These are phyloP conservation scores for Bacidia rubella DNA, from an alignment of 495 filamentous ascomycete species.

Conservation along the genomic window DNA sequence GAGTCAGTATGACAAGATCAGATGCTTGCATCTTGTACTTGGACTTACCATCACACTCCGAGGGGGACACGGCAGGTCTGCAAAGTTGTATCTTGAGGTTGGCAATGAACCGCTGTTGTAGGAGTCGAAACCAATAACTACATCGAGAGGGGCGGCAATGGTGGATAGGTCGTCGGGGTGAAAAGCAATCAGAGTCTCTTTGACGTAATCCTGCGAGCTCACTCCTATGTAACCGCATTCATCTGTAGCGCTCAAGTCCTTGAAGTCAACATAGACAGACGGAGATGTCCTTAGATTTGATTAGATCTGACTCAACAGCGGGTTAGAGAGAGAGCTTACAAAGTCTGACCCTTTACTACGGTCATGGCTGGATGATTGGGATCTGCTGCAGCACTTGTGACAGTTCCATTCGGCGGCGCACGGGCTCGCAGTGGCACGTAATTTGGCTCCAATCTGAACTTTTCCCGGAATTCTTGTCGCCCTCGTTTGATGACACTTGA, in stretches of 20 bases:
- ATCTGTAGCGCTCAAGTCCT: background rate
- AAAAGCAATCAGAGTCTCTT: background rate
- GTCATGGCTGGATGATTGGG: background rate
- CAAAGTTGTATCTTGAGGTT: background rate
- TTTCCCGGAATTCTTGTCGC: background rate
- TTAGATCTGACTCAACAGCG: background rate
- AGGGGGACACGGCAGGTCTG: constrained; percentile 1
- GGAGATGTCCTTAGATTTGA: background rate
- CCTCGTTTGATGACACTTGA: background rate
- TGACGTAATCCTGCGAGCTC: background rate
- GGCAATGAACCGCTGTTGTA: background rate
- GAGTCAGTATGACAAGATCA: background rate
- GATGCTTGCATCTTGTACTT: background rate
- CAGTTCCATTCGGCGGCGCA: background rate
- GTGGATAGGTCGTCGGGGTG: background rate
- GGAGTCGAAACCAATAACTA: background rate
- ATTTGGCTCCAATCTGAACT: background rate
- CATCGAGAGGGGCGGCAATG: background rate
- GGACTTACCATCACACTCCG: constrained; percentile 5
- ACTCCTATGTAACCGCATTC: background rate
- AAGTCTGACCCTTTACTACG: background rate
- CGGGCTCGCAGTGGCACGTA: background rate
- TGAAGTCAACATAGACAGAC: background rate
- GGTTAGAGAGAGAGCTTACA: background rate
- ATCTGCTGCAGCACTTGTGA: background rate